Evolutionary conservation across 2,329 filamentous ascomycete species (phyloP).

Genomic region (Epichloe typhina): DNA sequence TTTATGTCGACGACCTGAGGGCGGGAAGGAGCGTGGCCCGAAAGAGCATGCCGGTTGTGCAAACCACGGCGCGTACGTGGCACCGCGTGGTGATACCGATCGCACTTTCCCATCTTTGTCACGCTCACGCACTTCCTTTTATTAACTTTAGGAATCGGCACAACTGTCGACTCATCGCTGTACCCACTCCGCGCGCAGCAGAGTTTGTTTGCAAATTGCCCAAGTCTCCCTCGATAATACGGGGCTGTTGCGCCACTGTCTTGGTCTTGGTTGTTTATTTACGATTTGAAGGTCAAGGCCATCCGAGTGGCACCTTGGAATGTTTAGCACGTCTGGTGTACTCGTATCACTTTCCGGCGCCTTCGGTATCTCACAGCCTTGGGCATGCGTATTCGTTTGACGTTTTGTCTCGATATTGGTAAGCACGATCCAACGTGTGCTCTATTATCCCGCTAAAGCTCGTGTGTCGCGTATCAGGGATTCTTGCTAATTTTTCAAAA

Average conservation of each 20-base stretch:
- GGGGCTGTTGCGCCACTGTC: background rate
- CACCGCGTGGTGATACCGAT: background rate
- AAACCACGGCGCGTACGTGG: background rate
- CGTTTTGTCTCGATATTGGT: background rate
- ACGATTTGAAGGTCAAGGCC: background rate
- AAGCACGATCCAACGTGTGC: background rate
- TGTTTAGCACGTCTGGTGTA: background rate
- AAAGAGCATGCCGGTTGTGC: background rate
- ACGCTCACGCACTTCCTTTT: background rate
- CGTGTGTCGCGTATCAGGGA: too few species aligned
- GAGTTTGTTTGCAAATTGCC: background rate
- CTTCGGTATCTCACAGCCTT: background rate
- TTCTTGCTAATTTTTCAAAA: too few species aligned
- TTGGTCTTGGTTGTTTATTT: background rate
- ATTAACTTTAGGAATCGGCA: background rate
- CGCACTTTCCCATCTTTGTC: background rate
- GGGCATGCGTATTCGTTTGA: background rate
- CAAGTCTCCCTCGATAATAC: background rate
- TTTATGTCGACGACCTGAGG: background rate
- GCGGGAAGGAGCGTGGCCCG: background rate
- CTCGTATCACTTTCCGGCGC: background rate
- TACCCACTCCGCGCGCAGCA: background rate
- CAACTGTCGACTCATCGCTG: too few species aligned
- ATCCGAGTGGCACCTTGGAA: background rate
- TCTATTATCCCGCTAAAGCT: too few species aligned